phyloP scores from a whole-genome alignment of 495 filamentous ascomycete genomes.

The Daldinia caldariorum region DNA sequence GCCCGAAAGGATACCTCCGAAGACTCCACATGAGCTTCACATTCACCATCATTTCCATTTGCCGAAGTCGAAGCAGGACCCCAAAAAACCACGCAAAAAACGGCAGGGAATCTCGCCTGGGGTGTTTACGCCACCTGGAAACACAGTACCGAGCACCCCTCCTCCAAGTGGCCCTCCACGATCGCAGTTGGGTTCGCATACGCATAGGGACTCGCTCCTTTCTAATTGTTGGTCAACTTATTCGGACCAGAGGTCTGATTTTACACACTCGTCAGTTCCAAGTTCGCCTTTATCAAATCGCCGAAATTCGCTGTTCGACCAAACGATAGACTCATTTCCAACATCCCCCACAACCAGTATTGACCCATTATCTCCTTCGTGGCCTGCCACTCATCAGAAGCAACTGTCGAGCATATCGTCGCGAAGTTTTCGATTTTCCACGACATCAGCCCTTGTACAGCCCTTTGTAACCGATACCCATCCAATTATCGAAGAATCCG shows the following conservation, averaged over 20 bases:
- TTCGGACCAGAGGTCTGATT: constrained; percentile 68
- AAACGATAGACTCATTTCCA: constrained; percentile 68
- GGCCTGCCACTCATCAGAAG: constrained; percentile 62
- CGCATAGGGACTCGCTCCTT: constrained; percentile 67
- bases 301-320: constrained; percentile 81
- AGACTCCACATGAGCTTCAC: constrained; percentile 78
- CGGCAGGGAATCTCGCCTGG: constrained; percentile 68
- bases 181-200: constrained; percentile 68
- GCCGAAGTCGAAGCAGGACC: constrained; percentile 67
- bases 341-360: constrained; percentile 78
- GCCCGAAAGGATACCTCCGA: constrained; percentile 46
- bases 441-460: constrained; percentile 34
- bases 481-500: constrained; percentile 44
- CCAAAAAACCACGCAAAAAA: constrained; percentile 75
- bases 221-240: constrained; percentile 72
- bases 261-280: constrained; percentile 74
- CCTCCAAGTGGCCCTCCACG: constrained; percentile 50
- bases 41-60: constrained; percentile 94
- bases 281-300: constrained; percentile 82
- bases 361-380: constrained; percentile 66
- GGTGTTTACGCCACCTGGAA: constrained; percentile 64
- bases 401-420: constrained; percentile 64
- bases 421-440: constrained; percentile 54
- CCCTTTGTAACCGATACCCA: constrained; percentile 31
- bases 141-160: constrained; percentile 53